Evolutionary conservation across 176 grass and related monocot genomes (phyloP).

Genomic region (Triticum monococcum): DNA sequence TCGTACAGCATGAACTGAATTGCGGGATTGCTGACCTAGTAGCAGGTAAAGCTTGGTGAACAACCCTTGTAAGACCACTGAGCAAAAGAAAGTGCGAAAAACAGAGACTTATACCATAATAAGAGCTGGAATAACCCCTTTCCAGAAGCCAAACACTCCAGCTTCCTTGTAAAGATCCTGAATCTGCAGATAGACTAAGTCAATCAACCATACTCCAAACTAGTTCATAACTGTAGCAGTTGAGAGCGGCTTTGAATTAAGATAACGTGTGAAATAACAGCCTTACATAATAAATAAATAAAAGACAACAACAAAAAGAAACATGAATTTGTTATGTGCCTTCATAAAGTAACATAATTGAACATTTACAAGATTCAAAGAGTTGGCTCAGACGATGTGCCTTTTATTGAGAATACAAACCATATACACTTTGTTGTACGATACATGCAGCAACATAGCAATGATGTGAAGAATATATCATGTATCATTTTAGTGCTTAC

Average conservation of each 20-base stretch:
- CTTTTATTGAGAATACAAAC: neutral
- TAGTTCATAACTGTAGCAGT: neutral
- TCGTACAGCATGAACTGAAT: conserved; percentile 99
- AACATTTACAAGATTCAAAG: neutral
- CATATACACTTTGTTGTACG: neutral
- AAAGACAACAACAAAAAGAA: neutral
- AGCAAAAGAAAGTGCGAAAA: conserved; percentile 23
- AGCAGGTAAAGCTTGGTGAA: conserved; percentile 32
- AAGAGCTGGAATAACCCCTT: conserved; percentile 86
- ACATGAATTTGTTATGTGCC: neutral
- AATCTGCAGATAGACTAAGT: conserved; percentile 50
- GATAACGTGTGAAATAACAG: neutral
- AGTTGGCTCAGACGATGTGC: neutral
- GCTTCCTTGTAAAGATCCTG: conserved; percentile 89
- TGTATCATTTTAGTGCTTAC: neutral
- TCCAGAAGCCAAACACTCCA: conserved; percentile 89
- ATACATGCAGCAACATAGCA: conserved; percentile 12
- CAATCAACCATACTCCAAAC: conserved; percentile 14
- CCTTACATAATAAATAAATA: neutral
- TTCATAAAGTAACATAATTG: conserved; percentile 17
- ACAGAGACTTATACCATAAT: conserved; percentile 73
- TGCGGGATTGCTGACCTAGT: conserved; percentile 89
- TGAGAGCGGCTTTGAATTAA: neutral
- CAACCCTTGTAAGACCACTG: neutral
- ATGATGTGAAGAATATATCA: neutral